Conservation (phyloP, 352 stramenopile genomes). For the Poterioochromonas sp. region DNA sequence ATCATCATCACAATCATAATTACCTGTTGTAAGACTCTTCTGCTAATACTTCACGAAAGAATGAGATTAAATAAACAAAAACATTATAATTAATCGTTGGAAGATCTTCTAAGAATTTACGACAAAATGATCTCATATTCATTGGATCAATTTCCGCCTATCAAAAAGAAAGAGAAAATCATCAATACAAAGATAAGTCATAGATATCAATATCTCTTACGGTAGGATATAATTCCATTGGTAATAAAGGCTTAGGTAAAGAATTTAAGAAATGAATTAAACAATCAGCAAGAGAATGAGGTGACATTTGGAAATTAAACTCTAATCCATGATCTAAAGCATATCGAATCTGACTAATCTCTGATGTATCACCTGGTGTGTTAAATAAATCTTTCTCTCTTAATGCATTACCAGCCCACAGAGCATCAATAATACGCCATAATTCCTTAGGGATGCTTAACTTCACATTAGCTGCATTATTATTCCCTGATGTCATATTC, state of each 20-base stretch:
- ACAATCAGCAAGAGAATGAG: constrained; percentile 78
- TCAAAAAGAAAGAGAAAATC: neutral
- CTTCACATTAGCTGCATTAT: constrained; percentile 1
- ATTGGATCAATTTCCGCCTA: constrained; percentile 59
- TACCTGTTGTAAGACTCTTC: neutral
- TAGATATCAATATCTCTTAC: constrained; percentile 36
- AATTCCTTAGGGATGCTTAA: constrained; percentile 89
- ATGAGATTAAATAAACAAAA: constrained; percentile 91
- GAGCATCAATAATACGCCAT: constrained; percentile 91
- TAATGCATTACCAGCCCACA: constrained; percentile 61
- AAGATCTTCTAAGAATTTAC: constrained; percentile 67
- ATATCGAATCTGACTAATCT: constrained; percentile 65
- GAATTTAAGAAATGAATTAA: constrained; percentile 78
- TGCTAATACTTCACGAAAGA: constrained; percentile 81
- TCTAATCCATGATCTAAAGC: constrained; percentile 76
- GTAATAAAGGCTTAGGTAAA: constrained; percentile 74
- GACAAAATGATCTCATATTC: constrained; percentile 57
- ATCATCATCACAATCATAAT: neutral
- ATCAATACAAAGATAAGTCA: neutral
- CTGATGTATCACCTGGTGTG: constrained; percentile 46
- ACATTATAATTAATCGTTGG: constrained; percentile 87
- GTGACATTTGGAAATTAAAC: constrained; percentile 62
- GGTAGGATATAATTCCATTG: constrained; percentile 61
- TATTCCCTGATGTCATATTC: too few relatives aligned
- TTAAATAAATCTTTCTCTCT: constrained; percentile 55